Percentiles rank a stretch among this genome's conserved stretches.
Conservation (phyloP, 257 asterid genomes). For the Penstemon newberryi region DNA sequence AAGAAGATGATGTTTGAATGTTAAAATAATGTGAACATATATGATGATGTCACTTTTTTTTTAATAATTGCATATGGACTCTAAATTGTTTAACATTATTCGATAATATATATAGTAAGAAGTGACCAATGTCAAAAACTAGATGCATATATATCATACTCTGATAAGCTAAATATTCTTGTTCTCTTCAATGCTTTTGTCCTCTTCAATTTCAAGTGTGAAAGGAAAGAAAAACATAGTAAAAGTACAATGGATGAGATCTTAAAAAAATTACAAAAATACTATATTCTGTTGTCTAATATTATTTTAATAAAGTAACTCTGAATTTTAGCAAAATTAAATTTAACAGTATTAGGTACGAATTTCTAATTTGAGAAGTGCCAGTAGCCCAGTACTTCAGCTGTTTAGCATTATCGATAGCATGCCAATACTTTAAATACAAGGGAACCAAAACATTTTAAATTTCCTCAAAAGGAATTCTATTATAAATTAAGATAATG, state of each 20-base stretch:
- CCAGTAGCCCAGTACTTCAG: too few species aligned
- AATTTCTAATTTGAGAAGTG: too few species aligned
- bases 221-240: conserved; percentile 1
- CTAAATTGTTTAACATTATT: not conserved
- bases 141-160: not conserved
- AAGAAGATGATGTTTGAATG: too few species aligned
- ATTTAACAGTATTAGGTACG: too few species aligned
- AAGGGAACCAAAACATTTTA: too few species aligned
- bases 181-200: not conserved
- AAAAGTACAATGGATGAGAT: not conserved
- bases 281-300: too few species aligned
- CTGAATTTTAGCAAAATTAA: too few species aligned
- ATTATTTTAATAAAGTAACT: too few species aligned
- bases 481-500: too few species aligned
- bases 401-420: too few species aligned
- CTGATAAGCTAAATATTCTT: not conserved
- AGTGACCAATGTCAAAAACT: conserved; percentile 17
- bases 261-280: not conserved
- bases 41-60: conserved; percentile 36
- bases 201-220: not conserved
- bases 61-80: conserved; percentile 39
- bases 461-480: too few species aligned
- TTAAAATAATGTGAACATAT: conserved; percentile 37
- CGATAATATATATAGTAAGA: not conserved
- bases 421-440: too few species aligned